Percentiles rank a stretch among this genome's conserved stretches.
These are phyloP conservation scores for Trifolium repens DNA, from an alignment of 306 rosid species.

Conservation along the genomic window DNA sequence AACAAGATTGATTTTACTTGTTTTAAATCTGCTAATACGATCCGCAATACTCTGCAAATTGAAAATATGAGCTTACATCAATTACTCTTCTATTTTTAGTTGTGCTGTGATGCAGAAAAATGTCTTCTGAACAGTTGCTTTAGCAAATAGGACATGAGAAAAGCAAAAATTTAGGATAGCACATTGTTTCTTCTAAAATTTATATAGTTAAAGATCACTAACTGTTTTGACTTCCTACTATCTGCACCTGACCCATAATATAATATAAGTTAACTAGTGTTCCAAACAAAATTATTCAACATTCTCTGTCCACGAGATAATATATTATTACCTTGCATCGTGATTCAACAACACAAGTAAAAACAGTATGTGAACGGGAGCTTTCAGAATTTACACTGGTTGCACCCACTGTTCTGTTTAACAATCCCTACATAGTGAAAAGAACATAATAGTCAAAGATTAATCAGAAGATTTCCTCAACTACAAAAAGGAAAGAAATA, in stretches of 20 bases:
- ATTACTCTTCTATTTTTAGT: background rate
- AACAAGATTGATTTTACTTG: conserved; percentile 92
- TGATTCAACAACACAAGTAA: conserved; percentile 89
- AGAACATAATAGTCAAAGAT: background rate
- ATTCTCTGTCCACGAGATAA: conserved; percentile 21
- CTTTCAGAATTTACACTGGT: conserved; percentile 91
- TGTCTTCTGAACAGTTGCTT: conserved; percentile 30
- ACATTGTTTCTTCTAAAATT: conserved; percentile 7
- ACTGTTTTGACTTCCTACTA: conserved; percentile 17
- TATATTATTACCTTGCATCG: conserved; percentile 71
- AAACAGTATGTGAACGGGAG: conserved; percentile 96
- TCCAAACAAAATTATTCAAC: background rate
- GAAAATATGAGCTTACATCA: conserved; percentile 44
- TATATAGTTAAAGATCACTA: background rate
- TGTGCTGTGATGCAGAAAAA: background rate
- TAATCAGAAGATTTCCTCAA: background rate
- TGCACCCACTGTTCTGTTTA: conserved; percentile 83
- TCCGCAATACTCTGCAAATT: conserved; percentile 65
- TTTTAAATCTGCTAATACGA: conserved; percentile 76
- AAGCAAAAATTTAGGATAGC: conserved; percentile 10
- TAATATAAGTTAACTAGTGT: conserved; percentile 18
- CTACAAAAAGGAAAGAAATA: background rate
- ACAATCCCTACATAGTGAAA: conserved; percentile 71
- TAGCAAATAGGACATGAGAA: background rate
- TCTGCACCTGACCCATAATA: conserved; percentile 7